Evolutionary conservation across 352 stramenopile species (phyloP).

Genomic region (Pythium utonaiense): DNA sequence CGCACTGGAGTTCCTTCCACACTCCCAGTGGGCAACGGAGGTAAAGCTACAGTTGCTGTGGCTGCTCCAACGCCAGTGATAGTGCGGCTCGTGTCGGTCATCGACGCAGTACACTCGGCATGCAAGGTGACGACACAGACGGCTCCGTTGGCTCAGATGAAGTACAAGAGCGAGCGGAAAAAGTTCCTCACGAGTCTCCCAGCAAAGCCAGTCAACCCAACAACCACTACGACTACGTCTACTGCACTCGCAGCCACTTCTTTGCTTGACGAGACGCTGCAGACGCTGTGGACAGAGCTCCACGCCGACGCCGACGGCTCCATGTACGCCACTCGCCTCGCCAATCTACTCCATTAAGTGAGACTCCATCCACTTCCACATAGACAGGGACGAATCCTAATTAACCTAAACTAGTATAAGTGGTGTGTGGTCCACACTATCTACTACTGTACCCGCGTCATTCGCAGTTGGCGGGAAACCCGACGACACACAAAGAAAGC

Average conservation of each 20-base stretch:
- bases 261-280: background rate
- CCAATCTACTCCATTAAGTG: background rate
- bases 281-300: constrained; percentile 18
- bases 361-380: constrained; percentile 7
- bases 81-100: background rate
- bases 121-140: constrained; percentile 17
- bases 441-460: background rate
- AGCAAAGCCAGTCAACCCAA: background rate
- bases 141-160: constrained; percentile 22
- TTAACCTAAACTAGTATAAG: no score
- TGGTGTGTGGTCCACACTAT: background rate
- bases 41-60: background rate
- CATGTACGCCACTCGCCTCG: background rate
- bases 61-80: background rate
- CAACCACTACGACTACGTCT: background rate
- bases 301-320: constrained; percentile 9
- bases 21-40: background rate
- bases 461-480: constrained; percentile 16
- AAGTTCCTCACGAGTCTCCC: background rate
- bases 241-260: background rate
- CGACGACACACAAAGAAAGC: constrained; percentile 1
- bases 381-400: background rate
- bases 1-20: background rate
- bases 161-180: constrained; percentile 16
- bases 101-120: constrained; percentile 3